Evolutionary conservation across 305 asterid species (phyloP), one percentile per base, ranked within the genome.

Genomic region (Plantago coronopus): DNA sequence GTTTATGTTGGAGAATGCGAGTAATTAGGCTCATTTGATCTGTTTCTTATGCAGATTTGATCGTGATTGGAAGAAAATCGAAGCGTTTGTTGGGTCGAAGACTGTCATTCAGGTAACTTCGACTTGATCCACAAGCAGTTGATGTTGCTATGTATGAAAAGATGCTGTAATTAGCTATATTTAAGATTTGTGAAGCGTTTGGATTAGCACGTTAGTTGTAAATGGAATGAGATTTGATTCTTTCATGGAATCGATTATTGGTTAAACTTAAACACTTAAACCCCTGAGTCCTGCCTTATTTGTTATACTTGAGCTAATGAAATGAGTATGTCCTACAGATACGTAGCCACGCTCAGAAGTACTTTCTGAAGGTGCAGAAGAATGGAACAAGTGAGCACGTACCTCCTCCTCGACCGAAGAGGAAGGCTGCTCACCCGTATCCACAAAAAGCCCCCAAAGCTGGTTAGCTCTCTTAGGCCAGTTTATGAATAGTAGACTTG

Each of bases 351-450:
- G 96, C 98, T 22, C 98, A 91, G 80, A 91, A 91, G 63, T 91
- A 91, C 73, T 91, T 88, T 69, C 72, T 86, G 74, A 91, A 91
- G 81, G 95, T 88, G 65, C 95, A 88, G 75, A 91, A 91, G 79
- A 86, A 78, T 71, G 98, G 98, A 34, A 72, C 84, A 29, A 83
- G 81, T 19, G 96, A 84, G 65, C 96, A 81, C 71, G 80, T 91
- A 57, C 96, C 98, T 69, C 98, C 98, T 7, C 98, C 96, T 17
- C 88, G 98, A 21, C 98, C 96, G 23, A 91, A 91, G 94, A 76
- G 95, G 63, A 91, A 91, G 73, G 94, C 98, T 49, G 64, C 88
- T 48, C 96, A 86, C 75, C 98, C 98, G 46, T 91, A 88, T 68
- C 98, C 98, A 5, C 96, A 88, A 61, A 91, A 88, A 68, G 96